Evolutionary conservation across 805 yeast genomes (phyloP).

Genomic region (Alloascoidea africana): DNA sequence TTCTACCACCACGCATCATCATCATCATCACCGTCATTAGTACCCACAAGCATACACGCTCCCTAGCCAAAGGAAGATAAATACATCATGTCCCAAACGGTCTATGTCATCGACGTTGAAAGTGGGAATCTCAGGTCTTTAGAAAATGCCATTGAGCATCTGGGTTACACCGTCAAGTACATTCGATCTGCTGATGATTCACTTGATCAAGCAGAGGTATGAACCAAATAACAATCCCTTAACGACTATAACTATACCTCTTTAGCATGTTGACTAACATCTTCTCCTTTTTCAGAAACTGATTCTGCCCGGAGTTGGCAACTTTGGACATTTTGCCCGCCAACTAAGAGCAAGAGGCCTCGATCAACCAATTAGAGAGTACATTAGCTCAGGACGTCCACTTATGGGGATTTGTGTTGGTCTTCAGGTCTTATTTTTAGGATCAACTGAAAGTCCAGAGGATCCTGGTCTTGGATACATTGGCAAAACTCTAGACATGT

Average conservation of each 20-base stretch:
- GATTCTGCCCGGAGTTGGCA: constrained; percentile 94
- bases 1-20: no score
- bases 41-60: no score
- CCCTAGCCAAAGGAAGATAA: not conserved
- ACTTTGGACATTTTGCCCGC: constrained; percentile 84
- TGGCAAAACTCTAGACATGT: constrained; percentile 37
- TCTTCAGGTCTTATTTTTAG: constrained; percentile 65
- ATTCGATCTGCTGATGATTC: constrained; percentile 41
- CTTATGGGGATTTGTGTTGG: constrained; percentile 98
- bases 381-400: constrained; percentile 66
- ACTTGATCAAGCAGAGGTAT: constrained; percentile 26
- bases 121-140: constrained; percentile 89
- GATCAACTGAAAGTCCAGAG: constrained; percentile 60
- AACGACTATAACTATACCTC: no score
- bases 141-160: constrained; percentile 64
- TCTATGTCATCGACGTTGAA: constrained; percentile 82
- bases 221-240: constrained; percentile 8
- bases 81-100: constrained; percentile 13
- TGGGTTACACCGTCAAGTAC: constrained; percentile 58
- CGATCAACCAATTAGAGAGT: constrained; percentile 46
- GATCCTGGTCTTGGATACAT: constrained; percentile 48
- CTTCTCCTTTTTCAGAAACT: constrained; percentile 21
- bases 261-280: constrained; percentile 12
- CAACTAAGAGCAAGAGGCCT: constrained; percentile 48
- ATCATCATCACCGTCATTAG: no score